Evolutionary conservation across 495 filamentous ascomycete genomes (phyloP), one percentile per base, ranked within the genome.

Genomic region (Monascus purpureus): DNA sequence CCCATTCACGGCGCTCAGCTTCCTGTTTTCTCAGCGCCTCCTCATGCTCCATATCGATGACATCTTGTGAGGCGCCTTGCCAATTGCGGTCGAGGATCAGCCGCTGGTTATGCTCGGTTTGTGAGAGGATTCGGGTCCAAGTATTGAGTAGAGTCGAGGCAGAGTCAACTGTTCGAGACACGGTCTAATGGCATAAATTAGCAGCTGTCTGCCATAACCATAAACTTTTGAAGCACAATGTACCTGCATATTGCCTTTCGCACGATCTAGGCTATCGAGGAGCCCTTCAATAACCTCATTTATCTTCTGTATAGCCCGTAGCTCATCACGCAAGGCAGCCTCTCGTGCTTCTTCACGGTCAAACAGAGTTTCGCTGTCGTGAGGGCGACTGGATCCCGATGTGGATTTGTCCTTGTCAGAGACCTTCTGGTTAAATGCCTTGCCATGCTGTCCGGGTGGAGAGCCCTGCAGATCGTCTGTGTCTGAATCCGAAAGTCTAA

Each of bases 101-200:
- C 3, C 90, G 76, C 47, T 96, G 86, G 46, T 92, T 96, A 52
- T 97, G 87, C 56, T 97, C 90, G 0, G 90, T 95, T 49, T 95
- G 90, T 14, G 81, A 87, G 3, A 97, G 71, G 39, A 96, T 95
- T 35, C 85, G 76, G 26, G 85, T 92, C 86, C 86, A 97, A 16
- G 90, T 90, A 42, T 87, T 84, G 22, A 97, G 71, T n/a, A 97
- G 72, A 0, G 82, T 84, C 22, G 85, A 87, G n/a, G 88, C 84
- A 27, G 82, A 85, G 32, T 70, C 62, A 16, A 95, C 82, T 2
- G 90, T 95, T 31, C 70, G 67, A 25, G 80, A 81, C 8, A 97
- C 86, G 8, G 82, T 90, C 79, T 90, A 39, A 12, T 29, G 17
- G 14, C 9, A 26, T 38, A 6, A 20, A 37, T 32, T n/a, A 12